Evolutionary conservation across 2,329 filamentous ascomycete species (phyloP).

Genomic region (Nigrospora sphaerica): DNA sequence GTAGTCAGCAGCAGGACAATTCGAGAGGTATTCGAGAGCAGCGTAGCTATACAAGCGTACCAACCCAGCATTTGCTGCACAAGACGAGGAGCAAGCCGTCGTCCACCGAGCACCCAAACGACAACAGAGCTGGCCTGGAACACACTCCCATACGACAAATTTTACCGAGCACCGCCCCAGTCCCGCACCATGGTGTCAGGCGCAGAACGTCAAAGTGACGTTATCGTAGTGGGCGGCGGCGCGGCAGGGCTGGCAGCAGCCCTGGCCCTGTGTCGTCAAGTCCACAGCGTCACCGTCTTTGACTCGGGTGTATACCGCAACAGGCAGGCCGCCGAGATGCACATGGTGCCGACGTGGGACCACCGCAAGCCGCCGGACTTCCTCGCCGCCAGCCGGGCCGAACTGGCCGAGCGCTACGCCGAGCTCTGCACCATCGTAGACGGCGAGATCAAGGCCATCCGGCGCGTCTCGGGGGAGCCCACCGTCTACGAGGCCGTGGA

Average conservation of each 20-base stretch:
- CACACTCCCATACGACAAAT: too few relatives aligned
- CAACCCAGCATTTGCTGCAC: too few relatives aligned
- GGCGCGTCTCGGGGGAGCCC: not conserved
- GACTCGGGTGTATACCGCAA: slow-evolving; percentile 3
- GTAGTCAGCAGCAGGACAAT: too few relatives aligned
- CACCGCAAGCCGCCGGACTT: slow-evolving; percentile 1
- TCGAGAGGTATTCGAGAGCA: too few relatives aligned
- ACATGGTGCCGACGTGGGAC: slow-evolving; percentile 4
- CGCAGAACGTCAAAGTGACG: not conserved
- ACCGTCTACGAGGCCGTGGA: slow-evolving; percentile 2
- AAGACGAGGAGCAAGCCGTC: too few relatives aligned
- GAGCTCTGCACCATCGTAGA: not conserved
- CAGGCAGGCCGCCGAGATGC: slow-evolving; percentile 1
- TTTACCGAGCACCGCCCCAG: too few relatives aligned
- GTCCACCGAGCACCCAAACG: too few relatives aligned
- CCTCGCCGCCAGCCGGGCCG: not conserved
- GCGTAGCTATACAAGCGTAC: too few relatives aligned
- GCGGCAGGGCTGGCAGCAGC: slow-evolving; percentile 3
- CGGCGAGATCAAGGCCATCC: not conserved
- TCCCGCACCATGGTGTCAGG: not conserved
- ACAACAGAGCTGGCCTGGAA: too few relatives aligned
- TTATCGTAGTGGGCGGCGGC: slow-evolving; percentile 4
- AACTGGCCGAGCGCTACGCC: not conserved
- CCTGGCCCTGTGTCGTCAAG: slow-evolving; percentile 1
- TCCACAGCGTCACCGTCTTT: slow-evolving; percentile 1